These are phyloP conservation scores for Elsinoe perseae DNA, from an alignment of 2,329 filamentous ascomycete genomes.

Conservation along the genomic window DNA sequence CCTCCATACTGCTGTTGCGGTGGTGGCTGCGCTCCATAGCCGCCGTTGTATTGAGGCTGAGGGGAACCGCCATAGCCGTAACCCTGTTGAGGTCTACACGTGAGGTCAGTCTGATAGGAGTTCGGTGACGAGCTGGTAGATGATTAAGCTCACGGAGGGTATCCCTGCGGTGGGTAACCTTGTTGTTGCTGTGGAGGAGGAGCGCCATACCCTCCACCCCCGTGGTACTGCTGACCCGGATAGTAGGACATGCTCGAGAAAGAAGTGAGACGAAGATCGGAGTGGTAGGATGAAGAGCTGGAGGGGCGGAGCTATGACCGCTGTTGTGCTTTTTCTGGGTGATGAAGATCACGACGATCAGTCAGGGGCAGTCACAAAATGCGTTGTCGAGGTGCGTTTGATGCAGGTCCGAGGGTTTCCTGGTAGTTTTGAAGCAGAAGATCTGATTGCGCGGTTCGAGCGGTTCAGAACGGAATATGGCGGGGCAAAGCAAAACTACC, in stretches of 20 bases:
- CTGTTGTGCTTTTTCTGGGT: conserved; percentile 3
- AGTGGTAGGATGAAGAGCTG: background rate
- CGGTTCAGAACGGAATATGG: background rate
- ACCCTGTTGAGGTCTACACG: conserved; percentile 15
- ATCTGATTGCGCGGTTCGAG: background rate
- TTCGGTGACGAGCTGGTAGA: background rate
- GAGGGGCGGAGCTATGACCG: conserved; percentile 5
- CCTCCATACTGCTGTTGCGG: conserved; percentile 32
- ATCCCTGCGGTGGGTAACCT: conserved; percentile 19
- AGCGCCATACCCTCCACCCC: conserved; percentile 33
- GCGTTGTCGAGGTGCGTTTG: conserved; percentile 8
- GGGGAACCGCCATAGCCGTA: conserved; percentile 30
- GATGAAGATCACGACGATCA: conserved; percentile 11
- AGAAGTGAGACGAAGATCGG: background rate
- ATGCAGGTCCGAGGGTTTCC: conserved; percentile 7
- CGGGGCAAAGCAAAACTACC: no score
- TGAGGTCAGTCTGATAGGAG: background rate
- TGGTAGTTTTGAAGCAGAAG: background rate
- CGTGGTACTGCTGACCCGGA: conserved; percentile 19
- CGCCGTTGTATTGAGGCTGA: conserved; percentile 30
- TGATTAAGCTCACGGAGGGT: conserved; percentile 3
- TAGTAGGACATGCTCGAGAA: conserved; percentile 18
- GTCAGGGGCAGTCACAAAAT: conserved; percentile 3
- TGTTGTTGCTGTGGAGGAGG: conserved; percentile 31
- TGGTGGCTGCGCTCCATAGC: conserved; percentile 32